Conservation (phyloP, 768 basidiomycete species). For the Boletus insuetus region DNA sequence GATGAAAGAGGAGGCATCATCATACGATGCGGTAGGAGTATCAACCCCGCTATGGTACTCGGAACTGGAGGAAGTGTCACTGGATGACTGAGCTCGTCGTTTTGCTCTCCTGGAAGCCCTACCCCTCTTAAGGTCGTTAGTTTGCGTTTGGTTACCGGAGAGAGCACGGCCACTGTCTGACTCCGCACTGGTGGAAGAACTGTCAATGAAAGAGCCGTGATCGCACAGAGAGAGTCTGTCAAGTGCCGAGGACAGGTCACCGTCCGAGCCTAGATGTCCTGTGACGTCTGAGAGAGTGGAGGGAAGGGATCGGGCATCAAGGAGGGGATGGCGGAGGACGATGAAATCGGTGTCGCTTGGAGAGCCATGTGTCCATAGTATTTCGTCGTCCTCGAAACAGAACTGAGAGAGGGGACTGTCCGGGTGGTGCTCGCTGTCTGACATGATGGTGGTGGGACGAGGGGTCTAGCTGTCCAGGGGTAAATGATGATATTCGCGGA, state of each 20-base stretch:
- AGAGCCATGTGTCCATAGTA: conserved; percentile 14
- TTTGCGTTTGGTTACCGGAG: neutral
- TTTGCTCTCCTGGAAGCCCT: conserved; percentile 1
- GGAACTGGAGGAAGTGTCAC: conserved; percentile 1
- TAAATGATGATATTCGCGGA: conserved; percentile 13
- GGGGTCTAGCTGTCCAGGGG: neutral
- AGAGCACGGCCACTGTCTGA: neutral
- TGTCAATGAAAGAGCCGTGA: conserved; percentile 1
- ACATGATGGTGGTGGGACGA: conserved; percentile 4
- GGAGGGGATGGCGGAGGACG: conserved; percentile 20
- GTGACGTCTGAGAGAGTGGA: conserved; percentile 9
- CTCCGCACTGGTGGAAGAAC: conserved; percentile 4
- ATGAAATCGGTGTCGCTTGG: conserved; percentile 23
- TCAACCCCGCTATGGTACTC: conserved; percentile 6
- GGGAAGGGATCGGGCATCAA: conserved; percentile 12
- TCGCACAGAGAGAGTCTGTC: conserved; percentile 19
- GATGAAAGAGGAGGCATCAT: conserved; percentile 28
- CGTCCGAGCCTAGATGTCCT: conserved; percentile 7
- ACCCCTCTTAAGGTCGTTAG: neutral
- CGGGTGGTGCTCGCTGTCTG: conserved; percentile 5
- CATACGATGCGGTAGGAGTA: conserved; percentile 21
- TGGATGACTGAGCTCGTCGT: conserved; percentile 1
- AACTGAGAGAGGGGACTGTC: conserved; percentile 12
- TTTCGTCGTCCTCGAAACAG: conserved; percentile 24
- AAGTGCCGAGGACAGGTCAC: conserved; percentile 10